Base-by-base conservation (phyloP, 345 rosid genomes). In the Nephelium lappaceum region DNA sequence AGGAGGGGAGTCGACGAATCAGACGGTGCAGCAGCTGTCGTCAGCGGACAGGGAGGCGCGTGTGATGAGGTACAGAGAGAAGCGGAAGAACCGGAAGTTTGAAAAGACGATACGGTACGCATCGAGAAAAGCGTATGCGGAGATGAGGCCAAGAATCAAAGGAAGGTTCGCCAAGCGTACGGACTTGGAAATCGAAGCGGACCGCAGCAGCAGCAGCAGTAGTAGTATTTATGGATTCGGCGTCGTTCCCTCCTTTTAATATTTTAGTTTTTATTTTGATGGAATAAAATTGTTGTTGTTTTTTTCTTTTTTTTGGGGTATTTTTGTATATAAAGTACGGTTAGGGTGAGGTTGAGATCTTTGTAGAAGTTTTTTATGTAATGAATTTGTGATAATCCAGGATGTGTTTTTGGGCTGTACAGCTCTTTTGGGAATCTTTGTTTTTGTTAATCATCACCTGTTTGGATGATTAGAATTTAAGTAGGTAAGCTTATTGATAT, bases 21-120 rank as follows among this genome's bases (percentile, higher is more conserved):
- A 80, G 85, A 85, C 90, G 77, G 83, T 85, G 14, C 95, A 89
- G 79, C 80, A 88, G 79, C 80, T 92, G 10, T 89, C 99, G 14
- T 83, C 94, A 5, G 91, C 84, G 3, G 99, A 97, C 78, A 83
- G 99, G 81, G 99, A 93, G 72, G 98, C 95, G 5, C 88, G 98
- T 79, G 99, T 97, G 19, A 68, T 92, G 84, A 93, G 99, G 93
- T 97, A 97, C 90, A 91, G 97, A 70, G 99, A 94, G 89, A 97
- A 97, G 89, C 87, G 99, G 78, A 97, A 97, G 97, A 92, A 90
- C 80, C 71, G 98, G 21, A 97, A 89, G 86, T 94, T 97, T 77
- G 96, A 94, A 98, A 97, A 97, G 91, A 97, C 98, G 15, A 97
- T 94, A 41, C 86, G 97, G 36, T 97, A 94, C 72, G 97, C 98